A percentile compares a stretch with the other conserved stretches of the same genome.
Conservation (phyloP, 441 rosid species). For the Rhodomyrtus psidioides region DNA sequence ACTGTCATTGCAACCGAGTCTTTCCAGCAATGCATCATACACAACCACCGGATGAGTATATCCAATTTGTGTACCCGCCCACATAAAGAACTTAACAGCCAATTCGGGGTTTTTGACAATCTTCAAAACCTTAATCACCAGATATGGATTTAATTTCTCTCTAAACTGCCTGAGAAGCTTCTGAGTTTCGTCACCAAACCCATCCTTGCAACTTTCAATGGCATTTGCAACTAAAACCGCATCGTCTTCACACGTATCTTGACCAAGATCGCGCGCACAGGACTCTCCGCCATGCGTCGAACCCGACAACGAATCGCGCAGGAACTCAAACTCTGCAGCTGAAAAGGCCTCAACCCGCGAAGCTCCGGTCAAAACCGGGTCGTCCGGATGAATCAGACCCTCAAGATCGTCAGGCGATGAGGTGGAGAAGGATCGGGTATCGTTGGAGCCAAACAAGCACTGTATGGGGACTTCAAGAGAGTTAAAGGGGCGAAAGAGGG, state of each 20-base stretch:
- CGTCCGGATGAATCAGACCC: constrained; percentile 43
- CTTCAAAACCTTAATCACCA: constrained; percentile 61
- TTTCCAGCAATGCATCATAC: constrained; percentile 53
- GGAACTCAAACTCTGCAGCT: constrained; percentile 41
- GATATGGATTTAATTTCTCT: constrained; percentile 39
- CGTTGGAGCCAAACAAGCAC: not conserved
- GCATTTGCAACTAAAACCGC: constrained; percentile 47
- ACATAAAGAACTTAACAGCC: constrained; percentile 63
- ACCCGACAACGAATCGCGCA: constrained; percentile 41
- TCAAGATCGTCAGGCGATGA: constrained; percentile 31
- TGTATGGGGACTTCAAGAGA: not conserved
- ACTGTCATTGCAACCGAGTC: constrained; percentile 28
- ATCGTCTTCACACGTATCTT: constrained; percentile 32
- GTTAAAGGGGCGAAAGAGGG: constrained; percentile 10
- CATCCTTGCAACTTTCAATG: constrained; percentile 27
- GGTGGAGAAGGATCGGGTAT: constrained; percentile 28
- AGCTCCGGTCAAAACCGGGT: constrained; percentile 14
- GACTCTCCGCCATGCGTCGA: constrained; percentile 4
- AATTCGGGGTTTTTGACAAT: constrained; percentile 41
- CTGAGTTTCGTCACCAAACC: constrained; percentile 41
- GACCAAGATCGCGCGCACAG: not conserved
- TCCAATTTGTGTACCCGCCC: constrained; percentile 92
- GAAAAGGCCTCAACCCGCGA: constrained; percentile 32
- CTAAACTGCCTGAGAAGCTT: constrained; percentile 65
- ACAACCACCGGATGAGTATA: constrained; percentile 50